phyloP scores from a whole-genome alignment of 2,329 filamentous ascomycete species.

The Nemania serpens region DNA sequence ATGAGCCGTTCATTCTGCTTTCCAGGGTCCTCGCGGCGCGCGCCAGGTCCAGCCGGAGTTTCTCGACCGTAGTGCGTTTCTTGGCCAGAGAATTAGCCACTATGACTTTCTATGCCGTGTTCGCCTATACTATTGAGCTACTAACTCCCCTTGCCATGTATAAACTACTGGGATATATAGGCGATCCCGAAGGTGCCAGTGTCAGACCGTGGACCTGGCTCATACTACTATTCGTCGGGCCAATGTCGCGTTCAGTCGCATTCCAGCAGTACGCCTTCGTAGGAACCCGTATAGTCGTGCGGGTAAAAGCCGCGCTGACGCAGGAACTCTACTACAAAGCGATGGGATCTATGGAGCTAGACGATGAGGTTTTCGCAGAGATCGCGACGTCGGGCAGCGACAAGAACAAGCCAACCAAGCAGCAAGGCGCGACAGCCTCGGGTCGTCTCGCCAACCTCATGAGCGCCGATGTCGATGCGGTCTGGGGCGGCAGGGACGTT shows the following conservation, averaged over 20 bases:
- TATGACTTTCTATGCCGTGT: constrained; percentile 51
- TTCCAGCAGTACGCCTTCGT: constrained; percentile 64
- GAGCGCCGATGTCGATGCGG: constrained; percentile 62
- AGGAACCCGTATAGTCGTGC: constrained; percentile 60
- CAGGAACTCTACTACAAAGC: constrained; percentile 63
- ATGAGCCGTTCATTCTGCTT: constrained; percentile 56
- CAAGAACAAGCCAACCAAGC: constrained; percentile 36
- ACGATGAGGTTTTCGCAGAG: constrained; percentile 56
- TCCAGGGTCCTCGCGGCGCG: constrained; percentile 51
- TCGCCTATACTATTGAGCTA: constrained; percentile 51
- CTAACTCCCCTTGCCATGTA: constrained; percentile 60
- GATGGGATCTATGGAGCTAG: constrained; percentile 59
- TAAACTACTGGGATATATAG: constrained; percentile 56
- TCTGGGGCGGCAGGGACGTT: constrained; percentile 57
- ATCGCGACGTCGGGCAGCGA: constrained; percentile 36
- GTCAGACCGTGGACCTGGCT: constrained; percentile 60
- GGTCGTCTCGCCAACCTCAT: constrained; percentile 61
- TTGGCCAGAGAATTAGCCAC: constrained; percentile 48
- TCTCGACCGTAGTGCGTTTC: constrained; percentile 52
- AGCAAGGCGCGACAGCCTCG: constrained; percentile 50
- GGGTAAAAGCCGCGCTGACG: constrained; percentile 60
- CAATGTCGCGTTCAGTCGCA: constrained; percentile 52
- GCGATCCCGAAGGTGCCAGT: constrained; percentile 49
- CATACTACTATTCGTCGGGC: constrained; percentile 57
- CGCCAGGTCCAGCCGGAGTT: constrained; percentile 48